Evolutionary conservation across 306 rosid species (phyloP), one percentile per base, ranked within the genome.

Genomic region (Cercis canadensis): DNA sequence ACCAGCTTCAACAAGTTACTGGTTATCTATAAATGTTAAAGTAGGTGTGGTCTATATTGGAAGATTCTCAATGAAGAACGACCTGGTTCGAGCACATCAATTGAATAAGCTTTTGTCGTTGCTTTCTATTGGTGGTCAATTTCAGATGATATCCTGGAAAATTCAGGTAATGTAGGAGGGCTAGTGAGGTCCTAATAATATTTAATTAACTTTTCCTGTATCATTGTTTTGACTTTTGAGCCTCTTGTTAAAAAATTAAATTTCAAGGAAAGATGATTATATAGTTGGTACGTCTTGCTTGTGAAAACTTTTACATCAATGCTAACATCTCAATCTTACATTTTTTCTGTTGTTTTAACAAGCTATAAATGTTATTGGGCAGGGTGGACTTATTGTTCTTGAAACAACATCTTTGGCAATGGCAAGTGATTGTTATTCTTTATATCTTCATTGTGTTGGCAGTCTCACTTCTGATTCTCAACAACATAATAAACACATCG

Each of bases 371-470:
- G 70, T 73, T 80, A 63, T 75, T 59, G 80, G 62, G 85, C 96
- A 93, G 98, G 98, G 92, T 54, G 97, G 96, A 79, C 11, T 78
- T 52, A 16, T 92, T 70, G 77, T 88, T 80, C 85, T 93, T 74
- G 96, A 90, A 78, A 74, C 90, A 57, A 39, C 81, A 67, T 81
- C 89, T 75, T 67, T 87, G 85, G 87, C 82, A 21, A 72, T 70
- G 77, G 86, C 87, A 55, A 18, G 73, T 80, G 68, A 44, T 47
- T 77, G 67, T 71, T 81, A 72, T 81, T 64, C 81, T 43, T 72
- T 84, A 34, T 90, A 90, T 80, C 72, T 65, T 66, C 54, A 64
- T 31, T 80, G 64, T 75, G 63, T 83, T 53, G 29, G 75, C 65
- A 78, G 82, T 84, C 78, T 84, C 67, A 37, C 79, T 24, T 85